Evolutionary conservation across 768 basidiomycete species (phyloP).

Genomic region (Grammothele lineata): DNA sequence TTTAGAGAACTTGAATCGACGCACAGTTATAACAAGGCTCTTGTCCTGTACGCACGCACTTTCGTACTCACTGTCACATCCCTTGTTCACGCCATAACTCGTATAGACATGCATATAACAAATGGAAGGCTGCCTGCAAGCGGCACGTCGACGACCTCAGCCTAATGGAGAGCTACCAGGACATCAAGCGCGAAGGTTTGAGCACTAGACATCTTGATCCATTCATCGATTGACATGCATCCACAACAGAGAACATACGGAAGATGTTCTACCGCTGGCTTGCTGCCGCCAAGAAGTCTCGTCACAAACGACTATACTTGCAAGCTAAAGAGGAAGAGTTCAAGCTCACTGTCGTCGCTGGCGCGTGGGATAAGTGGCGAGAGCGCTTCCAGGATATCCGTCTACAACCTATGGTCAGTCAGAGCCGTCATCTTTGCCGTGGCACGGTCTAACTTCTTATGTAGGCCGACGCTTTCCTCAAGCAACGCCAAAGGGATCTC

Average conservation of each 20-base stretch:
- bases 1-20: constrained; percentile 63
- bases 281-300: constrained; percentile 49
- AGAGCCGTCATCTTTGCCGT: no score
- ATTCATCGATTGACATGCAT: no score
- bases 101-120: constrained; percentile 54
- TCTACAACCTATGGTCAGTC: constrained; percentile 63
- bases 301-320: constrained; percentile 57
- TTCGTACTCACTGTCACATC: not conserved
- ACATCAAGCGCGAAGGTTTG: constrained; percentile 76
- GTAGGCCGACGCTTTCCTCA: constrained; percentile 56
- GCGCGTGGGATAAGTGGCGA: constrained; percentile 78
- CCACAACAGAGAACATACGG: constrained; percentile 53
- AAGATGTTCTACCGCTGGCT: constrained; percentile 73
- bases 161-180: constrained; percentile 80
- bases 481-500: constrained; percentile 55
- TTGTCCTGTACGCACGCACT: constrained; percentile 33
- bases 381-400: constrained; percentile 63
- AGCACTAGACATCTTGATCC: no score
- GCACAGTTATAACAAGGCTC: constrained; percentile 39
- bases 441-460: constrained; percentile 1
- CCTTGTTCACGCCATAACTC: no score
- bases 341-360: constrained; percentile 43
- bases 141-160: constrained; percentile 69
- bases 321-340: constrained; percentile 62
- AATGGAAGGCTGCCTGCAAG: constrained; percentile 61